phyloP scores from a whole-genome alignment of 352 stramenopile species.

The Phytophthora crassamura region DNA sequence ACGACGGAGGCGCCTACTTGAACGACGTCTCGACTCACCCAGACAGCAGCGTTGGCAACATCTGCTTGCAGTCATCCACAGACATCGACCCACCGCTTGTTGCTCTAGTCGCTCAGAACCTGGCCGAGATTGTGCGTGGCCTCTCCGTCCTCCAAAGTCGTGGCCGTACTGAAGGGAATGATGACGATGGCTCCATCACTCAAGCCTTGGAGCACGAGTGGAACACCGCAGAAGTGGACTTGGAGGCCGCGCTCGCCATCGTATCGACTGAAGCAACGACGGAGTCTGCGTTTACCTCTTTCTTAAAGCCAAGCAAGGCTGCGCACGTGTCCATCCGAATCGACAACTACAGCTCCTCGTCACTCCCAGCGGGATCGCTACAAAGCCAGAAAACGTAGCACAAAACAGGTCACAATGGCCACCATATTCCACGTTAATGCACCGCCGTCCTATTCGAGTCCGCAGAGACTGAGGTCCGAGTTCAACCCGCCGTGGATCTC shows the following conservation, averaged over 20 bases:
- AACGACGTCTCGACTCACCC: conserved; percentile 57
- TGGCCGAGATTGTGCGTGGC: conserved; percentile 42
- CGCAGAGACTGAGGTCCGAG: conserved; percentile 84
- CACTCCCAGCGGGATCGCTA: conserved; percentile 10
- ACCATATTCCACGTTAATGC: conserved; percentile 21
- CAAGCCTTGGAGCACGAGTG: conserved; percentile 29
- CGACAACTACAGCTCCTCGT: conserved; percentile 18
- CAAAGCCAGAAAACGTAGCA: conserved; percentile 15
- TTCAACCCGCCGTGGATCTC: conserved; percentile 82
- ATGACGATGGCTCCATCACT: conserved; percentile 19
- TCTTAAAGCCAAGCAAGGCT: conserved; percentile 5
- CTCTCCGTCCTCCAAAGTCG: neutral
- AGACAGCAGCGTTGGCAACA: conserved; percentile 59
- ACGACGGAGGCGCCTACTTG: conserved; percentile 45
- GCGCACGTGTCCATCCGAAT: conserved; percentile 25
- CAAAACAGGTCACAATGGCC: conserved; percentile 5
- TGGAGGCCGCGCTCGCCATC: conserved; percentile 24
- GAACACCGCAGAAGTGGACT: conserved; percentile 26
- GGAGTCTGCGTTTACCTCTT: neutral
- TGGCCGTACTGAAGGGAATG: neutral
- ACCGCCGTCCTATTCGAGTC: conserved; percentile 57
- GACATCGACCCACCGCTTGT: conserved; percentile 47
- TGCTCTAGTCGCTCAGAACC: conserved; percentile 41
- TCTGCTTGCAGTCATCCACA: conserved; percentile 62
- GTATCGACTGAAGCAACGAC: conserved; percentile 6